Evolutionary conservation across 2,329 filamentous ascomycete species (phyloP), one percentile per base, ranked within the genome.

Genomic region (Cordyceps cicadae): DNA sequence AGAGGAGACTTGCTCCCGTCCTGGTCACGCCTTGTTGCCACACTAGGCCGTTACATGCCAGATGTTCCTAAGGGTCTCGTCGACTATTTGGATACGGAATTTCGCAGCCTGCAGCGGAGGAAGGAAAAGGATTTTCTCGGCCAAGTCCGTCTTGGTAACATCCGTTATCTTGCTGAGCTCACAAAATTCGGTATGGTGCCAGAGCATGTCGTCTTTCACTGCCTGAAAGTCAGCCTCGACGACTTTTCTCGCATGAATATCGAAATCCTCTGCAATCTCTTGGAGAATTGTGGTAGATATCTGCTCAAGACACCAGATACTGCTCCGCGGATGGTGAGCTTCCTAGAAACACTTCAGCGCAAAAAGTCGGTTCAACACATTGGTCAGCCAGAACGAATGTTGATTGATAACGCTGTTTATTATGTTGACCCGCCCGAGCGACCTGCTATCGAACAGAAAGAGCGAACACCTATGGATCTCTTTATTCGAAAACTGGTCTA

Each of bases 231-330:
- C 72, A 95, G 93, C 66, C 77, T 99, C 32, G 94, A 99, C 68
- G 94, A 99, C 70, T 99, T 99, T 70, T 97, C 94, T 2, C 85
- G 93, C 63, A 97, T 97, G 89, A 99, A 99, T 70, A 97, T 99
- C 64, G 95, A 99, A 73, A 97, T 99, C 67, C 93, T 99, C 64
- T 95, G 92, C 69, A 96, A 95, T 69, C 80, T 99, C 32, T 81
- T 99, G 24, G 94, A 99, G 72, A 97, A 97, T 65, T 99, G 95
- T 70, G 94, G 94, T 49, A 86, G 94, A 19, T 99, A 97, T 73
- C 79, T 99, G 24, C 81, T 99, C 62, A 90, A 93, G 54, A 97
- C 94, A 66, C 87, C 91, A 0, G 92, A 97, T 64, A 97, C 95
- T 0, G 88, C 90, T 11, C 93, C 93, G 9, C 87, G 94, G 49